These are phyloP conservation scores for Calamus simplicifolius DNA, from an alignment of 176 grass and related monocot species.

Conservation along the genomic window DNA sequence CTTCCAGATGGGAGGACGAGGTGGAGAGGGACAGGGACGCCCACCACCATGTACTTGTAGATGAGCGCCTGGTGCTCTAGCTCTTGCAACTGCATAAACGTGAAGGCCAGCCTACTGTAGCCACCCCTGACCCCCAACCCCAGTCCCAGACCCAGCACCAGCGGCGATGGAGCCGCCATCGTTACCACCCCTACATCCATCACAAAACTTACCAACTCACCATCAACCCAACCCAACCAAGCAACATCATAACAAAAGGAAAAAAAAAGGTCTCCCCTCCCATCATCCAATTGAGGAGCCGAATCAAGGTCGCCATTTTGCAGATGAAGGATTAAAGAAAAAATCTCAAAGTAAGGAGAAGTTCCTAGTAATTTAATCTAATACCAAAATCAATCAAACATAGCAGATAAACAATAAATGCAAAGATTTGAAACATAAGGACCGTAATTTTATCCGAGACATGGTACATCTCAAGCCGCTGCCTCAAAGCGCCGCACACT, in stretches of 20 bases:
- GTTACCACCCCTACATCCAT: conserved; percentile 37
- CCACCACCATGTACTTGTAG: conserved; percentile 90
- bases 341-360: no score
- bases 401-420: no score
- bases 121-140: conserved; percentile 32
- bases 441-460: conserved; percentile 70
- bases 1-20: conserved; percentile 90
- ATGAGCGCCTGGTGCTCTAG: conserved; percentile 99
- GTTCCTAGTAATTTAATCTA: no score
- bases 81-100: conserved; percentile 98
- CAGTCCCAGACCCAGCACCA: conserved; percentile 62
- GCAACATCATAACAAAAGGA: no score
- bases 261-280: no score
- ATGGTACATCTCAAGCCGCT: conserved; percentile 62
- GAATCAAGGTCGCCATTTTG: no score
- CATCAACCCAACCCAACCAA: no score
- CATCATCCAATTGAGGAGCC: no score
- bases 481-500: conserved; percentile 50
- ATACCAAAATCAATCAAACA: no score
- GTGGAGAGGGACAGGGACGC: conserved; percentile 76
- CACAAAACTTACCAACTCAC: no score
- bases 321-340: no score
- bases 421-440: no score
- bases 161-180: conserved; percentile 52
- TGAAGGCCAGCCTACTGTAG: conserved; percentile 37